Evolutionary conservation across 164 flowering plant genomes (phyloP).

Genomic region (Paratinospora sagittata): DNA sequence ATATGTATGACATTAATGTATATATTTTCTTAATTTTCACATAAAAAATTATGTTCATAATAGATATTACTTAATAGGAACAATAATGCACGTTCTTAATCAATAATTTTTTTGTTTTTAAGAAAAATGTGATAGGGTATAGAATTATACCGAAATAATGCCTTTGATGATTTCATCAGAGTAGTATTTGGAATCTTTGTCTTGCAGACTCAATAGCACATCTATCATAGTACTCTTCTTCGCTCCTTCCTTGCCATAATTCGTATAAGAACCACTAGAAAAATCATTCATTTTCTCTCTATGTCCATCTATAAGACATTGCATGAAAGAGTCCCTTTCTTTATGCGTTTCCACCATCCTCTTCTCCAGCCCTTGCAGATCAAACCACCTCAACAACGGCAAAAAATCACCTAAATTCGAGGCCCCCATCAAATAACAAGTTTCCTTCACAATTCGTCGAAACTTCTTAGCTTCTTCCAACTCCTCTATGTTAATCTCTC

Average conservation of each 20-base stretch:
- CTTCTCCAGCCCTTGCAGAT: slow-evolving; percentile 15
- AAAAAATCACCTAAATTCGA: slow-evolving; percentile 23
- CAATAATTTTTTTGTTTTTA: too few relatives aligned
- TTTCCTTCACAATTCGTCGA: slow-evolving; percentile 15
- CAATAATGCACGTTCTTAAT: too few relatives aligned
- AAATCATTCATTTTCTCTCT: neutral
- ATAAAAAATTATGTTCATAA: too few relatives aligned
- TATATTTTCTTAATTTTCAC: too few relatives aligned
- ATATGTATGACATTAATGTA: too few relatives aligned
- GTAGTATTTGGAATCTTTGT: slow-evolving; percentile 25
- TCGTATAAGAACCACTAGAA: neutral
- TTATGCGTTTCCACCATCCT: slow-evolving; percentile 9
- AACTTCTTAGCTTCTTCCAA: slow-evolving; percentile 17
- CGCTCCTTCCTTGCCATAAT: neutral
- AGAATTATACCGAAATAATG: slow-evolving; percentile 18
- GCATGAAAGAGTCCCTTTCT: slow-evolving; percentile 27
- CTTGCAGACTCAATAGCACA: slow-evolving; percentile 22
- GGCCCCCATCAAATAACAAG: neutral
- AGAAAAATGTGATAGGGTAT: too few relatives aligned
- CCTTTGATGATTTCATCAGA: slow-evolving; percentile 29
- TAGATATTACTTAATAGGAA: too few relatives aligned
- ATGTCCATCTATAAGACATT: slow-evolving; percentile 25
- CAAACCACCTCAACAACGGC: slow-evolving; percentile 19
- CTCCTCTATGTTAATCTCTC: slow-evolving; percentile 10
- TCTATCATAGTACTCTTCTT: slow-evolving; percentile 22